These are phyloP conservation scores for Paramecium primaurelia DNA, from an alignment of 73 alveolate species.

Conservation along the genomic window DNA sequence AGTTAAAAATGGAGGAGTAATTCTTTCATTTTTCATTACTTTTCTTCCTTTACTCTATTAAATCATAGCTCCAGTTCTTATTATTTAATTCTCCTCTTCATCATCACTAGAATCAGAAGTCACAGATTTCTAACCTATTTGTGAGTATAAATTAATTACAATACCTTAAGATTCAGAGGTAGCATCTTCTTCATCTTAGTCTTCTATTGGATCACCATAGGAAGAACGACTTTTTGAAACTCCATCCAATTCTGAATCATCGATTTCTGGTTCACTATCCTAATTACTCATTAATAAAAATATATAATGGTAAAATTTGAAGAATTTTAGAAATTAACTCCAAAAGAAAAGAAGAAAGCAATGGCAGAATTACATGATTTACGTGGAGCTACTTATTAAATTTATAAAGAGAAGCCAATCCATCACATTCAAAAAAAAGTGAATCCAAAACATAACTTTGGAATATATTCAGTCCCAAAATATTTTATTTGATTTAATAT, in stretches of 20 bases:
- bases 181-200: not conserved
- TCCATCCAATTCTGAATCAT: not conserved
- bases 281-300: not conserved
- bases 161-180: not conserved
- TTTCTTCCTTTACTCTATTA: constrained; percentile 55
- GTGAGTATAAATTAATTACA: not conserved
- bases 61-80: constrained; percentile 36
- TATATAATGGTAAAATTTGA: constrained; percentile 1
- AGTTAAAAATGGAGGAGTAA: constrained; percentile 92
- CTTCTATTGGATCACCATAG: not conserved
- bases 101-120: constrained; percentile 18
- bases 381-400: not conserved
- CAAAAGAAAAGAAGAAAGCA: not conserved
- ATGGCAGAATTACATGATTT: not conserved
- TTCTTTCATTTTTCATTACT: constrained; percentile 67
- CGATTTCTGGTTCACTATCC: not conserved
- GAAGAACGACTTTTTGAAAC: not conserved
- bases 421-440: not conserved
- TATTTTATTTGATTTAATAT: constrained; percentile 17
- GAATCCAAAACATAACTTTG: constrained; percentile 18
- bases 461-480: constrained; percentile 14
- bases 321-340: not conserved
- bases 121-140: not conserved
- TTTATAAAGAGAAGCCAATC: not conserved
- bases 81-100: constrained; percentile 59